These are phyloP conservation scores for Ganoderma lucidum DNA, from an alignment of 1,284 basidiomycete species.

Conservation along the genomic window DNA sequence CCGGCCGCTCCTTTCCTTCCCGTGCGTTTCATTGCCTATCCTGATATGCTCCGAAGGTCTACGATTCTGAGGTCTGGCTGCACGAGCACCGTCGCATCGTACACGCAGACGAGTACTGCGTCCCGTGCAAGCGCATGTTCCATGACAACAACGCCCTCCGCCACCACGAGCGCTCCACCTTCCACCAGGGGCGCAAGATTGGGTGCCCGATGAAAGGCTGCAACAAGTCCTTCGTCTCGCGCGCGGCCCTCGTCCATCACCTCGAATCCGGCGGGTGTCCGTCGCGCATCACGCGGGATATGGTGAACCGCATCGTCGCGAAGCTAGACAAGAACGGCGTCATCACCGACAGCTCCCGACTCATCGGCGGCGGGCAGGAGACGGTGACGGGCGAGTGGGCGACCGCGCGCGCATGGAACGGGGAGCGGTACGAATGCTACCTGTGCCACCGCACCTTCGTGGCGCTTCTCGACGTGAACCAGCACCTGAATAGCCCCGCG, in stretches of 20 bases:
- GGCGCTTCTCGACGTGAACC: constrained; percentile 30
- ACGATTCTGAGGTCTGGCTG: constrained; percentile 24
- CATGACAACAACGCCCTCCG: constrained; percentile 33
- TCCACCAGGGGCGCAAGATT: constrained; percentile 36
- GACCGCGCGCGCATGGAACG: constrained; percentile 47
- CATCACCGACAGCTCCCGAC: constrained; percentile 42
- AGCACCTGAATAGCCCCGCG: constrained; percentile 37
- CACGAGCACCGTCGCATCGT: constrained; percentile 36
- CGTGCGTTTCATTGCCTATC: not conserved
- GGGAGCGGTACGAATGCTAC: constrained; percentile 48
- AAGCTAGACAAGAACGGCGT: constrained; percentile 38
- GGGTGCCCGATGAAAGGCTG: constrained; percentile 40
- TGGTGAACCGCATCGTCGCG: constrained; percentile 39
- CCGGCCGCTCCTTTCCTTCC: not conserved
- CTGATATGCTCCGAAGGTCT: constrained; percentile 16
- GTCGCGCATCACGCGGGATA: constrained; percentile 40
- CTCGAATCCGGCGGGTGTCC: constrained; percentile 44
- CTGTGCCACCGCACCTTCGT: constrained; percentile 37
- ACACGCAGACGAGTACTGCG: constrained; percentile 39
- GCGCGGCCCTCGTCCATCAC: constrained; percentile 43
- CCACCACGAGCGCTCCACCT: constrained; percentile 38
- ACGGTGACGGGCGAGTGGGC: constrained; percentile 32
- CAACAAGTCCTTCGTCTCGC: constrained; percentile 39
- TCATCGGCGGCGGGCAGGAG: constrained; percentile 31
- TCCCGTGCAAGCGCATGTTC: constrained; percentile 38